These are phyloP conservation scores for Nymphaea colorata DNA, from an alignment of 164 flowering plant genomes.

Conservation along the genomic window DNA sequence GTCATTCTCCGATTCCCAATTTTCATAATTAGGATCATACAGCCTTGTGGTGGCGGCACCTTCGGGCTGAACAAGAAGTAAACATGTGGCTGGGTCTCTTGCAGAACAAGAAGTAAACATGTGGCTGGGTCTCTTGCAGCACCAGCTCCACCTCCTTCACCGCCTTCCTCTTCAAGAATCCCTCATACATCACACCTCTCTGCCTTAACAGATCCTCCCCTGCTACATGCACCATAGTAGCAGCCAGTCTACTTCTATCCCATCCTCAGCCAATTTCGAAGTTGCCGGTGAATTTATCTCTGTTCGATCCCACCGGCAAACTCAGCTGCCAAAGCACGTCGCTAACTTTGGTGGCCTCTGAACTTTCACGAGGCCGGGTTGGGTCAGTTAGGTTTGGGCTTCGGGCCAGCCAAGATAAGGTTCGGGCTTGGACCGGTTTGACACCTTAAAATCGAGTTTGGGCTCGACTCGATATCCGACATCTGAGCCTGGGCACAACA, in stretches of 20 bases:
- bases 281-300: constrained; percentile 55
- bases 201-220: constrained; percentile 65
- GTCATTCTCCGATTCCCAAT: too few relatives aligned
- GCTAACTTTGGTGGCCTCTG: constrained; percentile 21
- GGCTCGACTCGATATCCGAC: too few relatives aligned
- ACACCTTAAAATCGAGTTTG: too few relatives aligned
- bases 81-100: constrained; percentile 42
- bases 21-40: too few relatives aligned
- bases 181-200: constrained; percentile 51
- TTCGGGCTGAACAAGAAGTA: constrained; percentile 47
- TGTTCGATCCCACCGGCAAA: constrained; percentile 42
- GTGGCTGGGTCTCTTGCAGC: constrained; percentile 40
- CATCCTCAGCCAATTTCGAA: constrained; percentile 26
- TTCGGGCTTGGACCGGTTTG: too few relatives aligned
- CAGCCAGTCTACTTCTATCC: constrained; percentile 29
- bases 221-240: constrained; percentile 49
- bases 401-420: too few relatives aligned
- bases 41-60: constrained; percentile 47
- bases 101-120: constrained; percentile 51
- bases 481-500: too few relatives aligned
- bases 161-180: constrained; percentile 40
- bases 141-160: constrained; percentile 36
- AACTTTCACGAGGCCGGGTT: too few relatives aligned
- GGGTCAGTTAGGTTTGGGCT: too few relatives aligned
- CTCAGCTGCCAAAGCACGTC: constrained; percentile 75